These are phyloP conservation scores for Penicillium bovifimosum DNA, from an alignment of 495 filamentous ascomycete genomes.

Conservation along the genomic window DNA sequence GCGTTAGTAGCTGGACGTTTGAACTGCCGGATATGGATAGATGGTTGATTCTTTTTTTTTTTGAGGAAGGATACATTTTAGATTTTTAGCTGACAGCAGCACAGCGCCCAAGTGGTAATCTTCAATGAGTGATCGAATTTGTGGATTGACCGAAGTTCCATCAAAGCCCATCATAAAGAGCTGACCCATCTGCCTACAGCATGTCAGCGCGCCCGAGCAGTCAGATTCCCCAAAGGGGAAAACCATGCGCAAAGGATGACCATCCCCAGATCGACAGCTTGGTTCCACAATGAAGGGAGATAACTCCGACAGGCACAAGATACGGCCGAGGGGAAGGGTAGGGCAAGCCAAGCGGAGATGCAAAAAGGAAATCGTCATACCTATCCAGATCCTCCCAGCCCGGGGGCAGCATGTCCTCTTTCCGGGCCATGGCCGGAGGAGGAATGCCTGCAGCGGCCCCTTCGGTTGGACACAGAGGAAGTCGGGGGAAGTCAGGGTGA, in stretches of 20 bases:
- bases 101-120: slow-evolving; percentile 81
- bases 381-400: slow-evolving; percentile 47
- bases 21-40: background rate
- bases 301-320: background rate
- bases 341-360: background rate
- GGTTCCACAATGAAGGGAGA: slow-evolving; percentile 18
- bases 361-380: slow-evolving; percentile 30
- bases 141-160: slow-evolving; percentile 78
- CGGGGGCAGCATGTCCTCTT: slow-evolving; percentile 45
- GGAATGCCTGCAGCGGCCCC: slow-evolving; percentile 31
- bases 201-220: slow-evolving; percentile 18
- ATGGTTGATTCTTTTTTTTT: no score
- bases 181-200: slow-evolving; percentile 64
- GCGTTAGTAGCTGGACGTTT: slow-evolving; percentile 15
- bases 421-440: slow-evolving; percentile 46
- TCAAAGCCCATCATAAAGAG: slow-evolving; percentile 96
- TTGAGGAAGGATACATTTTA: slow-evolving; percentile 60
- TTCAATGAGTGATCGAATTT: slow-evolving; percentile 79
- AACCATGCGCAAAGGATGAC: slow-evolving; percentile 6
- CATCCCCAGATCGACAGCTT: background rate
- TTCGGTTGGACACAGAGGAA: slow-evolving; percentile 5
- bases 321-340: background rate
- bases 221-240: slow-evolving; percentile 15
- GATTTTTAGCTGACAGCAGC: slow-evolving; percentile 81
- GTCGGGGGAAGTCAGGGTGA: slow-evolving; percentile 3